Evolutionary conservation across 345 rosid species (phyloP).

Genomic region (Angophora floribunda): DNA sequence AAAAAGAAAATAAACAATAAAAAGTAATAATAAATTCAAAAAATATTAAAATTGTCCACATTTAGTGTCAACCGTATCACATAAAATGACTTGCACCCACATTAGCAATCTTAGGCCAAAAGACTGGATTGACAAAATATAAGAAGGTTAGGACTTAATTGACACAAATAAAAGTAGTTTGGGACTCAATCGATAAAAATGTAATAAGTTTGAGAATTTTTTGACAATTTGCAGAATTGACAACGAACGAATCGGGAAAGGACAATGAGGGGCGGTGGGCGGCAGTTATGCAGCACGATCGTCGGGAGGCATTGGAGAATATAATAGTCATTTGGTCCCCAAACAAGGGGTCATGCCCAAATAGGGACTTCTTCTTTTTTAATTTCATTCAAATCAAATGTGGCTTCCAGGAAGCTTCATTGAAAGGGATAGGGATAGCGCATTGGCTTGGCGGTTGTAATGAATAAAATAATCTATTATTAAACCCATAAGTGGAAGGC

Average conservation of each 20-base stretch:
- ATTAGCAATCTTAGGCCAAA: rapidly evolving
- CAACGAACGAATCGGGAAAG: not conserved
- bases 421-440: not conserved
- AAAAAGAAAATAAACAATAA: too few relatives aligned
- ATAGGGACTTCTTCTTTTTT: not conserved
- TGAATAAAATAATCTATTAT: not conserved
- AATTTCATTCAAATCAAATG: not conserved
- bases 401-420: not conserved
- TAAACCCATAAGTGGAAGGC: not conserved
- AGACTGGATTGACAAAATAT: rapidly evolving
- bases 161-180: too few relatives aligned
- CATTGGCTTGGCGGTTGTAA: not conserved
- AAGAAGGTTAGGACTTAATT: too few relatives aligned
- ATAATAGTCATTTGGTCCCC: not conserved
- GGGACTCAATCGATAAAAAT: too few relatives aligned
- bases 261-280: not conserved
- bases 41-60: rapidly evolving
- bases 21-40: too few relatives aligned
- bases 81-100: rapidly evolving
- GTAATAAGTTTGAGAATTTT: too few relatives aligned
- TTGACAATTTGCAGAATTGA: not conserved
- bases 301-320: not conserved
- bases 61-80: rapidly evolving
- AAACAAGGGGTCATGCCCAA: not conserved
- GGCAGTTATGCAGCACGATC: not conserved